Evolutionary conservation across 192 early-diverging fungal genomes (phyloP).

Genomic region (Coemansia furcata): DNA sequence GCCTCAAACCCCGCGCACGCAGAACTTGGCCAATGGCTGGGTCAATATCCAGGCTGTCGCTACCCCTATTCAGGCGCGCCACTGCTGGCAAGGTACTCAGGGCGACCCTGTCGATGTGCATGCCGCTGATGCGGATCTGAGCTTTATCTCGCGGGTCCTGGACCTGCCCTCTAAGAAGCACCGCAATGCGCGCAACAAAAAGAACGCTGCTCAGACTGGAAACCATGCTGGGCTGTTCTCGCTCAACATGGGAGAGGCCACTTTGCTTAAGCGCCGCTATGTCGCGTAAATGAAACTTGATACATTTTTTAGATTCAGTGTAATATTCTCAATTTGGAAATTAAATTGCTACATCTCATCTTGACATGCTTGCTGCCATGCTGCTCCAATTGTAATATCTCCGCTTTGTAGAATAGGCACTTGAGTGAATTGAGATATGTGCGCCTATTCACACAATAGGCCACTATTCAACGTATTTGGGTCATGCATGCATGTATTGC

Average conservation of each 20-base stretch:
- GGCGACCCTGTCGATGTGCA: conserved; percentile 52
- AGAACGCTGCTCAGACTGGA: conserved; percentile 5
- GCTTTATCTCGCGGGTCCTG: conserved; percentile 47
- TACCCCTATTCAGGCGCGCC: conserved; percentile 49
- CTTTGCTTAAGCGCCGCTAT: conserved; percentile 49
- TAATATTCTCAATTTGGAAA: neutral
- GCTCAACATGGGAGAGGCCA: conserved; percentile 53
- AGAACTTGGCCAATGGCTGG: conserved; percentile 47
- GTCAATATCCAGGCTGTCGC: conserved; percentile 52
- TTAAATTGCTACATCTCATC: neutral
- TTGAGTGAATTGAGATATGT: neutral
- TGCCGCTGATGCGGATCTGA: conserved; percentile 46
- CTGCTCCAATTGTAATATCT: neutral
- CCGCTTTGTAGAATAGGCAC: neutral
- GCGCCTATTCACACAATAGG: neutral
- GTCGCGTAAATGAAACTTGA: conserved; percentile 2
- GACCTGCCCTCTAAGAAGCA: conserved; percentile 48
- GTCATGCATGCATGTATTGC: neutral
- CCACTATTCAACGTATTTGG: neutral
- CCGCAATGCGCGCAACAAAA: conserved; percentile 29
- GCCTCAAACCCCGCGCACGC: conserved; percentile 27
- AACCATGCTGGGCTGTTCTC: conserved; percentile 24
- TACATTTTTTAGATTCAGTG: neutral
- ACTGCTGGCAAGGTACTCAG: conserved; percentile 54
- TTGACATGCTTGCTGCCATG: neutral